Evolutionary conservation across 306 rosid genomes (phyloP).

Genomic region (Castanopsis chinensis): DNA sequence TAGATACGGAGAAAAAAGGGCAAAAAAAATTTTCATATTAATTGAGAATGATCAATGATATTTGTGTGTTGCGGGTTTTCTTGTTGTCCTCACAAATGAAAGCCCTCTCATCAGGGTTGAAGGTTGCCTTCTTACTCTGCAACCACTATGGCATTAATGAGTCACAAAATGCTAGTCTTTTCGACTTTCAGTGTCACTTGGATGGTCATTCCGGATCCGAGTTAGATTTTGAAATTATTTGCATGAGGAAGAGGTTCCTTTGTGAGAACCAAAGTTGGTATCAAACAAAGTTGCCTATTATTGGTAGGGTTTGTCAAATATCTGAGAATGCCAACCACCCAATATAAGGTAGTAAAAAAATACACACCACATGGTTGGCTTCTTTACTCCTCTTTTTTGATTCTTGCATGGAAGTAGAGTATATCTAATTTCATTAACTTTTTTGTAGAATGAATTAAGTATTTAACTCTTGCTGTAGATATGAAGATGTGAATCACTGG

Average conservation of each 20-base stretch:
- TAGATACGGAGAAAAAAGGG: no score
- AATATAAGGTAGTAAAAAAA: background rate
- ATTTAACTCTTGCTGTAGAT: conserved; percentile 31
- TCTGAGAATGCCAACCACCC: background rate
- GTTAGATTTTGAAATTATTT: background rate
- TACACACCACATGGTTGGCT: background rate
- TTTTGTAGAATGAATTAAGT: background rate
- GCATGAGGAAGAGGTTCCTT: background rate
- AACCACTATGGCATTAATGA: background rate
- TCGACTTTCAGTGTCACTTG: background rate
- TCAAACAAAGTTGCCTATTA: background rate
- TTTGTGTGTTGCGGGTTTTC: background rate
- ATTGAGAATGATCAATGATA: background rate
- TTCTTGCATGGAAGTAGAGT: background rate
- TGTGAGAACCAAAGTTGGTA: background rate
- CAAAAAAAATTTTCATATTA: background rate
- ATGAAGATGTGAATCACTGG: conserved; percentile 72
- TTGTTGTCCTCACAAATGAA: background rate
- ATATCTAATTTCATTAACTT: background rate
- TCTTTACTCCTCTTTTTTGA: background rate
- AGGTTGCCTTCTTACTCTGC: background rate
- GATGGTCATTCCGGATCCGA: background rate
- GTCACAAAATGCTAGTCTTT: background rate
- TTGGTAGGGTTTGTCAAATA: background rate
- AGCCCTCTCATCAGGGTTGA: background rate